These are phyloP conservation scores for Suillus hirtellus DNA, from an alignment of 768 basidiomycete species.

Conservation along the genomic window DNA sequence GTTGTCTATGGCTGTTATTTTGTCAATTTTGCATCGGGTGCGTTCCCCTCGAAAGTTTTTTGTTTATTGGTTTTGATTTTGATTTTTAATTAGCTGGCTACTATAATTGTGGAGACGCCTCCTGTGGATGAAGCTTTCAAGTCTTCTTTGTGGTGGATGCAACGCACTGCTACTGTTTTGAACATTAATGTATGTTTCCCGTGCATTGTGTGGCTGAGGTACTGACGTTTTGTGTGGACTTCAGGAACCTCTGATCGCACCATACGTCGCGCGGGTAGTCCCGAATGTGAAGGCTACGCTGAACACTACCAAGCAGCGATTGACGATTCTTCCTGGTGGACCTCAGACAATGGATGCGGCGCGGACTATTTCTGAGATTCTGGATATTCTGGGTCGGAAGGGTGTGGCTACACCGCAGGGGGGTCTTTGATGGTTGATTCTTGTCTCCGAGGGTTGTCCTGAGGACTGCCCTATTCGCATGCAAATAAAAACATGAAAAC, in stretches of 20 bases:
- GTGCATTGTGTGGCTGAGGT: background rate
- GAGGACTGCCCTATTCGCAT: background rate
- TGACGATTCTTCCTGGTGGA: conserved; percentile 74
- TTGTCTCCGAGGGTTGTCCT: background rate
- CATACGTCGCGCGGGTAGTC: conserved; percentile 79
- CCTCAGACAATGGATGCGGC: conserved; percentile 66
- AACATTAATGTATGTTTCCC: conserved; percentile 60
- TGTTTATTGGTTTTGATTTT: conserved; percentile 8
- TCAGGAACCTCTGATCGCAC: conserved; percentile 78
- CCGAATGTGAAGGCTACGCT: conserved; percentile 77
- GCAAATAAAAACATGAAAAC: background rate
- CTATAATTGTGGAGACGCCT: conserved; percentile 71
- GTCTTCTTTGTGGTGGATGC: conserved; percentile 83
- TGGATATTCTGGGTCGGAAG: conserved; percentile 63
- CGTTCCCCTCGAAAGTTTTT: conserved; percentile 27
- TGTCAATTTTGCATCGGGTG: conserved; percentile 83
- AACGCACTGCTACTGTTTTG: conserved; percentile 68
- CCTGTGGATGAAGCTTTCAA: conserved; percentile 83
- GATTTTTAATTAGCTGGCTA: conserved; percentile 58
- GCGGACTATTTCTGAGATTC: conserved; percentile 71
- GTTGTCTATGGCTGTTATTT: conserved; percentile 80
- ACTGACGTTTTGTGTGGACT: background rate
- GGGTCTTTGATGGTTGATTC: background rate
- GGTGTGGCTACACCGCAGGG: conserved; percentile 17
- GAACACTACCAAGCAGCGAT: conserved; percentile 77